Conservation (phyloP, 2,329 filamentous ascomycete genomes). For the Ophiostoma sp. region DNA sequence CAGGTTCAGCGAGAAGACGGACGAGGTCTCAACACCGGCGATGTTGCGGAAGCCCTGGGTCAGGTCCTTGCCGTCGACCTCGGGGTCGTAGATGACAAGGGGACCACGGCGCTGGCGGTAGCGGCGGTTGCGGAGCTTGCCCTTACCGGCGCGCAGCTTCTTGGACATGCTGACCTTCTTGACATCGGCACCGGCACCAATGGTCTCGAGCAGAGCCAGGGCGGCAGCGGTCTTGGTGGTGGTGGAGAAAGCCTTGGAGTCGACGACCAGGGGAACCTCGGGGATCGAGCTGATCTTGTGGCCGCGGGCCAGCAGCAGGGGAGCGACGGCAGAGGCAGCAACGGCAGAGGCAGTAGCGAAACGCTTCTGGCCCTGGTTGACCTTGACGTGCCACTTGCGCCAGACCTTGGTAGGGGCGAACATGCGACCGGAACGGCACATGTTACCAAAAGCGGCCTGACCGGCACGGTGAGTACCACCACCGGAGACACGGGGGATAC, state of each 20-base stretch:
- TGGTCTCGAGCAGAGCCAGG: conserved; percentile 77
- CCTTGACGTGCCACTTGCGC: conserved; percentile 99
- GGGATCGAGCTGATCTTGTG: conserved; percentile 89
- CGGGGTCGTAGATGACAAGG: conserved; percentile 94
- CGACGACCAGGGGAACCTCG: conserved; percentile 94
- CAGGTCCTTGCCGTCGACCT: conserved; percentile 91
- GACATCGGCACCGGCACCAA: conserved; percentile 85
- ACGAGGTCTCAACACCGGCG: conserved; percentile 92
- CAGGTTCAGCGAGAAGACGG: conserved; percentile 92
- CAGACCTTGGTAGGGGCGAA: conserved; percentile 99
- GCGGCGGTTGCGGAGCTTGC: conserved; percentile 94
- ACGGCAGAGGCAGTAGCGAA: conserved; percentile 97
- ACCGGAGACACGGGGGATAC: conserved; percentile 99
- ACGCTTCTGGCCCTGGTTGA: conserved; percentile 98
- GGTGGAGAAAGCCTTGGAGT: conserved; percentile 81
- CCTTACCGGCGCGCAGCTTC: conserved; percentile 98
- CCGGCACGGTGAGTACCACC: conserved; percentile 99
- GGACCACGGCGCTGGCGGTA: conserved; percentile 97
- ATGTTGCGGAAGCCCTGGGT: conserved; percentile 97
- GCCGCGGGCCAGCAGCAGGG: conserved; percentile 92
- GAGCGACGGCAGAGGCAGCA: conserved; percentile 89
- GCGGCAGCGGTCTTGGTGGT: conserved; percentile 86
- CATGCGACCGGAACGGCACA: conserved; percentile 99
- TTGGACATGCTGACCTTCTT: conserved; percentile 94
- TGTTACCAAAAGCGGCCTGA: conserved; percentile 99